These are phyloP conservation scores for Arachnomyces sp. DNA, from an alignment of 2,329 filamentous ascomycete genomes.

Conservation along the genomic window DNA sequence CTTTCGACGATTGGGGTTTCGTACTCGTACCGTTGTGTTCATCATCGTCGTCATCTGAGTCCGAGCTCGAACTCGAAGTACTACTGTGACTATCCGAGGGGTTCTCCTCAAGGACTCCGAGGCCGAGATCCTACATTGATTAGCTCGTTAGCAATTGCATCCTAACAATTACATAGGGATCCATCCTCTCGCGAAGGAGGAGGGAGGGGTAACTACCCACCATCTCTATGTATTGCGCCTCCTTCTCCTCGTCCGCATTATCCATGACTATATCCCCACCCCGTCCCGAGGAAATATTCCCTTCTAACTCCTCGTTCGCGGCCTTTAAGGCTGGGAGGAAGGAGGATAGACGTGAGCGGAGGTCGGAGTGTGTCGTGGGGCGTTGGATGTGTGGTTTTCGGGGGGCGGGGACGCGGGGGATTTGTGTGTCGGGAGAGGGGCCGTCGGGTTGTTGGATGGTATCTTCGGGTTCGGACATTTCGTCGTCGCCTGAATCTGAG, in stretches of 20 bases:
- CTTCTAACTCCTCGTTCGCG: conserved; percentile 35
- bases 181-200: neutral
- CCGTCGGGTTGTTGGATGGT: neutral
- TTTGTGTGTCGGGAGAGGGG: conserved; percentile 5
- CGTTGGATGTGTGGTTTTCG: conserved; percentile 28
- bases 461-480: conserved; percentile 1
- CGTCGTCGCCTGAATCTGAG: conserved; percentile 13
- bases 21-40: too few relatives aligned
- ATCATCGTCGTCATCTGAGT: too few relatives aligned
- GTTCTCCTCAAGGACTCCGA: too few relatives aligned
- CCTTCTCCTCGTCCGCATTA: conserved; percentile 24
- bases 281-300: conserved; percentile 28
- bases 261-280: conserved; percentile 27
- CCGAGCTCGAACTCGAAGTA: neutral
- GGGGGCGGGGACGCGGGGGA: conserved; percentile 23
- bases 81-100: conserved; percentile 1
- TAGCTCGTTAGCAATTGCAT: neutral
- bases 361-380: conserved; percentile 18
- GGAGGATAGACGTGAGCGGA: conserved; percentile 30
- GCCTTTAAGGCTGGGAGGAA: conserved; percentile 36
- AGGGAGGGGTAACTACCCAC: conserved; percentile 16
- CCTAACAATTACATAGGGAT: too few relatives aligned
- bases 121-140: neutral
- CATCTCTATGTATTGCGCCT: conserved; percentile 36
- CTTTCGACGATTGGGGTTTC: too few relatives aligned